phyloP scores from a whole-genome alignment of 2,329 filamentous ascomycete genomes.

The Colletotrichum sp. region DNA sequence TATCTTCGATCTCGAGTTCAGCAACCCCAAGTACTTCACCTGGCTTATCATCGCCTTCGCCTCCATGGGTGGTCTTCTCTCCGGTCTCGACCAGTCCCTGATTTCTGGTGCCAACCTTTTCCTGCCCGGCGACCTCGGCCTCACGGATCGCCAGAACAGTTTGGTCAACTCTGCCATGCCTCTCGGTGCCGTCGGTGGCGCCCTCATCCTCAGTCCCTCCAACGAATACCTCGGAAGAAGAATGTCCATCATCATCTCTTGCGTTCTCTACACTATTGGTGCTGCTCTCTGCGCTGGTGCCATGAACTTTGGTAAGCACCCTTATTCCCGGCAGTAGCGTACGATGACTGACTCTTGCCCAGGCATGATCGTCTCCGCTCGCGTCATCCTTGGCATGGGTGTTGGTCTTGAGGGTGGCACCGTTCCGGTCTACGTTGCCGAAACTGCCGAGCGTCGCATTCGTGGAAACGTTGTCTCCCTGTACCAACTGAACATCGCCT shows the following conservation, averaged over 20 bases:
- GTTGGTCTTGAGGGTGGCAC: constrained; percentile 77
- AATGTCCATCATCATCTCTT: constrained; percentile 72
- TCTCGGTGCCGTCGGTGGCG: constrained; percentile 72
- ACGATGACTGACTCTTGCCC: constrained; percentile 21
- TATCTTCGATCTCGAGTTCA: constrained; percentile 61
- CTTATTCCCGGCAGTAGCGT: neutral
- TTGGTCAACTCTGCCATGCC: constrained; percentile 75
- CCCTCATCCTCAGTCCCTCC: constrained; percentile 66
- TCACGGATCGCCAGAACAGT: constrained; percentile 62
- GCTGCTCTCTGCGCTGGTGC: constrained; percentile 71
- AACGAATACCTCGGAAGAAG: constrained; percentile 72
- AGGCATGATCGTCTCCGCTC: constrained; percentile 69
- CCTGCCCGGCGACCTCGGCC: constrained; percentile 61
- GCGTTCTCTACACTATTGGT: constrained; percentile 72
- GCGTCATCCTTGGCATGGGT: constrained; percentile 72
- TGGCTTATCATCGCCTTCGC: constrained; percentile 72
- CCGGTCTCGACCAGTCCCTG: constrained; percentile 73
- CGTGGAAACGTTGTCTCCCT: constrained; percentile 76
- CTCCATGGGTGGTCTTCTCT: constrained; percentile 76
- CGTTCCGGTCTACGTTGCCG: constrained; percentile 76
- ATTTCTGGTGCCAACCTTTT: constrained; percentile 75
- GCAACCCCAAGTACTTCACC: constrained; percentile 67
- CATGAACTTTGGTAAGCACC: constrained; percentile 60
- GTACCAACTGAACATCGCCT: constrained; percentile 78
- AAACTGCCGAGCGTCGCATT: constrained; percentile 69